These are phyloP conservation scores for Aspergillus avenaceus DNA, from an alignment of 495 filamentous ascomycete genomes.

Conservation along the genomic window DNA sequence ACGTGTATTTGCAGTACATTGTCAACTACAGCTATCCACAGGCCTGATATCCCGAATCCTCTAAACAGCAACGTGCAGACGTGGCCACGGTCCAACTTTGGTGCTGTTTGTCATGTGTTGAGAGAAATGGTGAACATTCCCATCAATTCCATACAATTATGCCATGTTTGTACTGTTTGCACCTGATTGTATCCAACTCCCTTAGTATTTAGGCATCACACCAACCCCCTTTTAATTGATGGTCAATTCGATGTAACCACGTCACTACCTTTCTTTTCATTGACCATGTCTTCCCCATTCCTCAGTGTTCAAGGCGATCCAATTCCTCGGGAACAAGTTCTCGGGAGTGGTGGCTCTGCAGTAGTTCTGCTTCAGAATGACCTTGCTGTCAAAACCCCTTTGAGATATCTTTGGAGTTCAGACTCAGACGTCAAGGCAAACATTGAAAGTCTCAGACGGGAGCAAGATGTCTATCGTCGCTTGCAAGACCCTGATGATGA, in stretches of 20 bases:
- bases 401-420: neutral
- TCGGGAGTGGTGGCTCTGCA: constrained; percentile 15
- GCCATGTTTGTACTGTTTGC: too few species aligned
- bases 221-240: too few species aligned
- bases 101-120: too few species aligned
- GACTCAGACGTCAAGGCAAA: constrained; percentile 15
- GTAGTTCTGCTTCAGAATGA: constrained; percentile 19
- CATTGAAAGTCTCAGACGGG: constrained; percentile 13
- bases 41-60: constrained; percentile 33
- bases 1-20: constrained; percentile 48
- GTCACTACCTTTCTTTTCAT: neutral
- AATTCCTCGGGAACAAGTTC: constrained; percentile 12
- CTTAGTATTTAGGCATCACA: too few species aligned
- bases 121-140: too few species aligned
- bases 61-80: too few species aligned
- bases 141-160: too few species aligned
- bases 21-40: constrained; percentile 48
- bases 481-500: constrained; percentile 11
- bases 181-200: too few species aligned
- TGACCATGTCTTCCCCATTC: constrained; percentile 6
- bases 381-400: neutral
- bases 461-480: constrained; percentile 25
- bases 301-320: constrained; percentile 12
- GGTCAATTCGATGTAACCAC: too few species aligned
- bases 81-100: too few species aligned